Evolutionary conservation across 2,329 filamentous ascomycete species (phyloP).

Genomic region (Aspergillus pseudoglaucus): DNA sequence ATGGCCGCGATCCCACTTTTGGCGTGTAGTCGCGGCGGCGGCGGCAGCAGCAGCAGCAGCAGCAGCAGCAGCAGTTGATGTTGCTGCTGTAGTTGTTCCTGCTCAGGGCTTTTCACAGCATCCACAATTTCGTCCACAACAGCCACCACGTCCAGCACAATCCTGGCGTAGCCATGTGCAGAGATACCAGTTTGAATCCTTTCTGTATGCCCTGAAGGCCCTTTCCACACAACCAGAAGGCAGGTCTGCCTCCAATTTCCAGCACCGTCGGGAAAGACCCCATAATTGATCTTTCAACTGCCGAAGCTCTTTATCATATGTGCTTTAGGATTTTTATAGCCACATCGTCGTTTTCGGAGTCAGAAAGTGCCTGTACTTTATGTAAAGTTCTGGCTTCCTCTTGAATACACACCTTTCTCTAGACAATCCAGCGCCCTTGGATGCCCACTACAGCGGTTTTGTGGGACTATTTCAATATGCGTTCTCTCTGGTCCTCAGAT

Average conservation of each 20-base stretch:
- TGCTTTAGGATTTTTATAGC: too few relatives aligned
- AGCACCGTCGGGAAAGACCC: too few relatives aligned
- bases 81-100: neutral
- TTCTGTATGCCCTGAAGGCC: neutral
- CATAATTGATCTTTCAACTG: neutral
- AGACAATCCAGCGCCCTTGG: neutral
- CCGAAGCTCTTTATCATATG: neutral
- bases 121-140: constrained; percentile 6
- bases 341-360: neutral
- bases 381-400: neutral
- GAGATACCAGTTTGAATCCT: neutral
- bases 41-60: too few relatives aligned
- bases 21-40: neutral
- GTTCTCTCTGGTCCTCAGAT: neutral
- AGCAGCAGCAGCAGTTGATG: too few relatives aligned
- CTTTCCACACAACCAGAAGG: neutral
- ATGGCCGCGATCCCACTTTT: neutral
- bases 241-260: neutral
- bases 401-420: neutral
- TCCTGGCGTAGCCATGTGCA: constrained; percentile 4
- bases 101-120: constrained; percentile 3
- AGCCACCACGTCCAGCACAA: constrained; percentile 5
- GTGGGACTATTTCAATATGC: neutral
- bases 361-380: neutral
- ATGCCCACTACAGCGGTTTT: neutral